phyloP scores from a whole-genome alignment of 225 moss, liverwort and hornwort genomes.

The Anthoceros angustus region DNA sequence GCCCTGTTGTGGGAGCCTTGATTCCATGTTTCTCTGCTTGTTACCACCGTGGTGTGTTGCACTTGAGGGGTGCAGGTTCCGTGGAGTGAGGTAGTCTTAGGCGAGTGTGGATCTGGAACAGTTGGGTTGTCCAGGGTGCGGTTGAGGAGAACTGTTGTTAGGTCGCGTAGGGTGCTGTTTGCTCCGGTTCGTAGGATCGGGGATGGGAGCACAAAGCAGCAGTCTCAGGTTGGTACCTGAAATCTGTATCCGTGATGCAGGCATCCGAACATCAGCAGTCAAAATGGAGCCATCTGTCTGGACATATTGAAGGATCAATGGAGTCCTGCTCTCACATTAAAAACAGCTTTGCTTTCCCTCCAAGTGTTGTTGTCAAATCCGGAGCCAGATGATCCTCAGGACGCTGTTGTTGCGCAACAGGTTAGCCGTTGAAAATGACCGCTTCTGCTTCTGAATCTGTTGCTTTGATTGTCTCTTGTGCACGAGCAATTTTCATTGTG shows the following conservation, averaged over 20 bases:
- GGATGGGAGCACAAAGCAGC: no score
- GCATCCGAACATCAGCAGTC: constrained; percentile 98
- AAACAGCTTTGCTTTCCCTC: constrained; percentile 85
- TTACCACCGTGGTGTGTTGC: no score
- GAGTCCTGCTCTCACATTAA: constrained; percentile 93
- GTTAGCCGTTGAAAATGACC: constrained; percentile 15
- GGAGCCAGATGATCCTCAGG: constrained; percentile 93
- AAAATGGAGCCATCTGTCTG: constrained; percentile 94
- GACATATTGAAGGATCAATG: constrained; percentile 98
- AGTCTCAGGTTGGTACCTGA: no score
- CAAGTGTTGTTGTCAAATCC: constrained; percentile 92
- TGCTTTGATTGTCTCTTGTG: constrained; percentile 1
- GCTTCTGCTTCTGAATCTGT: not conserved
- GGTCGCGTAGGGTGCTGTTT: no score
- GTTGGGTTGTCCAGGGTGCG: not conserved
- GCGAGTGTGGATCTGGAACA: no score
- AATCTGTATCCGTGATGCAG: constrained; percentile 16
- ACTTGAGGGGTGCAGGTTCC: not conserved
- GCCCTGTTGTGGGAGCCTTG: constrained; percentile 5
- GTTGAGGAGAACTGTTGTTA: no score
- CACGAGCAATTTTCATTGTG: not conserved
- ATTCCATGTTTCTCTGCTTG: not conserved
- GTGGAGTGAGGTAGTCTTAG: no score
- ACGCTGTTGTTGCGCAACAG: constrained; percentile 97
- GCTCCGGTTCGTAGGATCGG: no score